These are phyloP conservation scores for Pontederia paniculata DNA, from an alignment of 176 grass and related monocot species.

Conservation along the genomic window DNA sequence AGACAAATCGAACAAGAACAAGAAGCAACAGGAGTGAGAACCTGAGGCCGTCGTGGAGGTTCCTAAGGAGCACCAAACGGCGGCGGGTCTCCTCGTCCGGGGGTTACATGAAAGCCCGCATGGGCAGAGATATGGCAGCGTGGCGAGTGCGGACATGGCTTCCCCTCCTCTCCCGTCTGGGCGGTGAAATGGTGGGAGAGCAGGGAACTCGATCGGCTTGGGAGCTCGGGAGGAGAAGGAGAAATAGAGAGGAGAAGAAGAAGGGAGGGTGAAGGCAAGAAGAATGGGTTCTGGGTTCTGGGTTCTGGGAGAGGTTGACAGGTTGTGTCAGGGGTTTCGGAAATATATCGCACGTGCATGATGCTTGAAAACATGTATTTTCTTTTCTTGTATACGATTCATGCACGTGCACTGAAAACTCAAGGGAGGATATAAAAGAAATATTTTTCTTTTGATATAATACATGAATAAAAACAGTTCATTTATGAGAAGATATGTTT, in stretches of 20 bases:
- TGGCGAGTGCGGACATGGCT: constrained; percentile 21
- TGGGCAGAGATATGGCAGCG: constrained; percentile 27
- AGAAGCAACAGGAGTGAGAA: neutral
- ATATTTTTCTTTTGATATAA: too few species aligned
- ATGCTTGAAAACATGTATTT: too few species aligned
- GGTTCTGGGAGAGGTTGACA: too few species aligned
- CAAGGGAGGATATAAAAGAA: too few species aligned
- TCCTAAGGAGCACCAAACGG: constrained; percentile 24
- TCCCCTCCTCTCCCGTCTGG: neutral
- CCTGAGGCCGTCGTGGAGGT: constrained; percentile 22
- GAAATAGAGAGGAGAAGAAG: neutral
- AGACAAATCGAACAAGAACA: neutral
- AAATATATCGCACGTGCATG: too few species aligned
- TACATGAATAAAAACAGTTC: too few species aligned
- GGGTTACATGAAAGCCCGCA: constrained; percentile 14
- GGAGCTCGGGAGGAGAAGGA: neutral
- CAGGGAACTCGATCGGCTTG: neutral
- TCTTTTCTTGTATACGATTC: too few species aligned
- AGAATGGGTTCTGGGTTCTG: too few species aligned
- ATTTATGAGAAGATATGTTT: too few species aligned
- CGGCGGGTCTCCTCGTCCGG: too few species aligned
- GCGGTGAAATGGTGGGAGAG: neutral
- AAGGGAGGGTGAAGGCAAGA: neutral
- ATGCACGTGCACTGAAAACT: too few species aligned
- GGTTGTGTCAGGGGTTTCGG: too few species aligned